These are phyloP conservation scores for Cladosporium sp. DNA, from an alignment of 2,329 filamentous ascomycete species.

Conservation along the genomic window DNA sequence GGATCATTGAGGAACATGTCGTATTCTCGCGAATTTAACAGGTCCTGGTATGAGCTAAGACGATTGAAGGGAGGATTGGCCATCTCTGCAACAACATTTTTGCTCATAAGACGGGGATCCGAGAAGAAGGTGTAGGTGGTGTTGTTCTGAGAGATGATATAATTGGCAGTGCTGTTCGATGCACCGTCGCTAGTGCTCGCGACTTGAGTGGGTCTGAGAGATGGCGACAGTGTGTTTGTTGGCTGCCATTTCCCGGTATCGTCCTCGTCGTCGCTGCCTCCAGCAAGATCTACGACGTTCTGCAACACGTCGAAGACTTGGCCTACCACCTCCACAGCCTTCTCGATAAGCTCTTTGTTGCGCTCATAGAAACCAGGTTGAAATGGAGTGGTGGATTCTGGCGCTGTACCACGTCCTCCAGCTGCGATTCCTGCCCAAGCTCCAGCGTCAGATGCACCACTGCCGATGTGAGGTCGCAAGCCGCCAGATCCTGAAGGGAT, in stretches of 20 bases:
- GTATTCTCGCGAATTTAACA: conserved; percentile 1
- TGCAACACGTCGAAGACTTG: conserved; percentile 3
- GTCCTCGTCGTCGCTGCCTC: not conserved
- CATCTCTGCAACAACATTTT: conserved; percentile 8
- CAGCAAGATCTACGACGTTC: conserved; percentile 2
- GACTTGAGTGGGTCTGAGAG: not conserved
- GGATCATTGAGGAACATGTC: conserved; percentile 10
- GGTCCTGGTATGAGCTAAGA: not conserved
- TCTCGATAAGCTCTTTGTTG: conserved; percentile 12
- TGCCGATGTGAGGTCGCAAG: not conserved
- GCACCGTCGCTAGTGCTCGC: conserved; percentile 11
- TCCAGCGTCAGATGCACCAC: not conserved
- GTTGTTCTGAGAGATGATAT: conserved; percentile 5
- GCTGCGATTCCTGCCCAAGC: not conserved
- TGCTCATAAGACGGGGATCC: conserved; percentile 15
- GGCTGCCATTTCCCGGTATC: not conserved
- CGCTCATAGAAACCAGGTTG: not conserved
- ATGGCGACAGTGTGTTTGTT: not conserved
- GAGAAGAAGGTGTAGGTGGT: conserved; percentile 9
- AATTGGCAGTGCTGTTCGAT: conserved; percentile 3
- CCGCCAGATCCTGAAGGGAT: not conserved
- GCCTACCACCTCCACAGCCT: not conserved
- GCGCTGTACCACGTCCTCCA: conserved; percentile 1
- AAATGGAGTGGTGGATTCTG: conserved; percentile 3
- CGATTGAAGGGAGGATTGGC: not conserved